Conservation (phyloP, 2,329 filamentous ascomycete genomes). For the Penicillium sp. region DNA sequence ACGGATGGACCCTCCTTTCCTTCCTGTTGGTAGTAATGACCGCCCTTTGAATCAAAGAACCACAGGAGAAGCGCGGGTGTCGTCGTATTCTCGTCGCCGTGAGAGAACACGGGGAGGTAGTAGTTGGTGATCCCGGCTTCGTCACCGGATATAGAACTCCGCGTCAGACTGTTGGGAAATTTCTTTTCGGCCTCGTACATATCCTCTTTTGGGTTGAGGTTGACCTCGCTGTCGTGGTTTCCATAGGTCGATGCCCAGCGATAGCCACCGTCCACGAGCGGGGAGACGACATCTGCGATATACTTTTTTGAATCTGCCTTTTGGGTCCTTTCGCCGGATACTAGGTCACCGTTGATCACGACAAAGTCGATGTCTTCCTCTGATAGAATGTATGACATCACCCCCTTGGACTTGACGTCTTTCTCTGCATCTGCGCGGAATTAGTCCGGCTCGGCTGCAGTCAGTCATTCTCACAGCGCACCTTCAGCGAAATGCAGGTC, state of each 20-base stretch:
- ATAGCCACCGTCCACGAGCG: conserved; percentile 57
- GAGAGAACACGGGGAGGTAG: conserved; percentile 52
- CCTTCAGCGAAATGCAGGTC: conserved; percentile 73
- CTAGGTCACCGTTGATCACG: conserved; percentile 70
- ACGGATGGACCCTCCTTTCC: conserved; percentile 25
- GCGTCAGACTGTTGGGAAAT: conserved; percentile 42
- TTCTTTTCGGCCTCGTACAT: conserved; percentile 46
- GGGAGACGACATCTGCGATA: conserved; percentile 60
- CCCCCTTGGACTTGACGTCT: conserved; percentile 58
- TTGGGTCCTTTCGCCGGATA: conserved; percentile 65
- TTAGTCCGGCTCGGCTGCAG: not conserved
- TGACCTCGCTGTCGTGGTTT: conserved; percentile 67
- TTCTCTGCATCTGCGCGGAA: conserved; percentile 40
- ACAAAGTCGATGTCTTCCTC: conserved; percentile 61
- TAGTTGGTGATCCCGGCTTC: conserved; percentile 55
- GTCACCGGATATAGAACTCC: conserved; percentile 42
- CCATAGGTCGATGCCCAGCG: conserved; percentile 70
- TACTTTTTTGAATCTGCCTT: conserved; percentile 58
- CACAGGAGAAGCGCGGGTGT: conserved; percentile 58
- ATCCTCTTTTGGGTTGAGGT: conserved; percentile 51
- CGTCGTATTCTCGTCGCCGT: conserved; percentile 39
- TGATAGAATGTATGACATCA: conserved; percentile 61
- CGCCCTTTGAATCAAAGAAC: conserved; percentile 71
- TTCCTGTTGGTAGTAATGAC: conserved; percentile 48
- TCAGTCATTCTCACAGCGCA: conserved; percentile 28